Conservation (phyloP, 108 stramenopile species). For the Discostella pseudostelligera region DNA sequence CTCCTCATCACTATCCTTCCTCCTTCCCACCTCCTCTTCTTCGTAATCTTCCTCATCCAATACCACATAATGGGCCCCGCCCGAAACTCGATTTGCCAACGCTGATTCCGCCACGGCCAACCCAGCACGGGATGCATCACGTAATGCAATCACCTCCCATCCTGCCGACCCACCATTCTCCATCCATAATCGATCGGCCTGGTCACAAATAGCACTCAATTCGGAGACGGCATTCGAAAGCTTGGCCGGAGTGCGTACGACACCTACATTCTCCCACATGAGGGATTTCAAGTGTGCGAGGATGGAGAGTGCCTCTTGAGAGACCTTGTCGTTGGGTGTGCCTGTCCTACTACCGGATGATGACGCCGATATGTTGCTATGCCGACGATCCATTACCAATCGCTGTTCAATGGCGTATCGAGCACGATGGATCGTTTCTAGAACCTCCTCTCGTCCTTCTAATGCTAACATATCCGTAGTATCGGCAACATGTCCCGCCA, state of each 20-base stretch:
- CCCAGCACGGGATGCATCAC: conserved; percentile 82
- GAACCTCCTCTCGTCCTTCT: conserved; percentile 10
- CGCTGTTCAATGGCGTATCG: conserved; percentile 25
- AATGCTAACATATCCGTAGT: conserved; percentile 6
- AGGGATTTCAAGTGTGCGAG: conserved; percentile 57
- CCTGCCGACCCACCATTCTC: conserved; percentile 18
- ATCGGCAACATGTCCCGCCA: conserved; percentile 51
- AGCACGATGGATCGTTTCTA: conserved; percentile 9
- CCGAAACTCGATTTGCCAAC: conserved; percentile 57
- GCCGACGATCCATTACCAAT: conserved; percentile 21
- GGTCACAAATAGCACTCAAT: conserved; percentile 53
- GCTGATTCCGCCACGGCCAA: conserved; percentile 71
- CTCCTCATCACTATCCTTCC: conserved; percentile 31
- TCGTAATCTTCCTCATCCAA: conserved; percentile 41
- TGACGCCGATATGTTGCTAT: not conserved
- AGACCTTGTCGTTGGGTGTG: not conserved
- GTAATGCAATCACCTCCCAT: conserved; percentile 63
- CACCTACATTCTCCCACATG: conserved; percentile 95
- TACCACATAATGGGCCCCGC: conserved; percentile 74
- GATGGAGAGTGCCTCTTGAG: conserved; percentile 51
- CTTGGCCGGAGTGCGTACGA: conserved; percentile 78
- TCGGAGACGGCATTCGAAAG: conserved; percentile 62
- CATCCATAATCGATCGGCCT: conserved; percentile 62
- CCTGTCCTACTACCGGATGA: not conserved
- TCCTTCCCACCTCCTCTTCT: conserved; percentile 17